Base-by-base conservation (phyloP, 805 yeast species). In the Spencermartinsiella europaea region DNA sequence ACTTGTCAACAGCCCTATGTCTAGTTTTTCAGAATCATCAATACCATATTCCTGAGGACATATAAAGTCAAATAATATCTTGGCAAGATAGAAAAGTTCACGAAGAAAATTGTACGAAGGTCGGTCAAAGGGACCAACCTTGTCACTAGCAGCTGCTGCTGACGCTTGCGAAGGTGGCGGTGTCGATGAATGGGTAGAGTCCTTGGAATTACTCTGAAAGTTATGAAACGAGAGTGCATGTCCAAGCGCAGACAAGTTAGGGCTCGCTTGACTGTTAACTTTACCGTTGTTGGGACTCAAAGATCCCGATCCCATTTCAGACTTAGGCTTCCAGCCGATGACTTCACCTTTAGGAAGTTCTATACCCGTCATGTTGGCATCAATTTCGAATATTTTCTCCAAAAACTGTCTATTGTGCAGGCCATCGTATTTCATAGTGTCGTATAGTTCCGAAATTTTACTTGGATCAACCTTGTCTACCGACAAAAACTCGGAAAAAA, bases 21-120 rank as follows among this genome's bases (percentile, higher is more conserved):
- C 99, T 50, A 93, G 75, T 62, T 93, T 93, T 65, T 93, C 99
- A 58, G 84, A 83, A 60, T 89, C 95, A 54, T 90, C 88, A 57
- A 93, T 93, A 53, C 99, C 99, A 63, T 93, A 93, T 63, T 93
- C 99, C 65, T 93, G 98, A 7, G 99, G 99, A 67, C 98, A 93
- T 41, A 93, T 89, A 61, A 91, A 93, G 67, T 93, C 99, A 69
- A 93, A 93, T 52, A 93, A 69, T 4, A 93, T 96, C 64, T 93
- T 95, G 0, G 96, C 86, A 46, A 93, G 73, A 52, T 91, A 74
- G 63, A 90, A 93, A 44, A 93, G 74, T 63, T 93, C 99, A 55
- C 98, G 74, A 48, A 93, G 73, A 52, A 87, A 76, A 27, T 84
- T 83, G 64, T 77, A 90, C 44, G 83, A 81, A 1, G 87, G 81